phyloP scores from a whole-genome alignment of 2,329 filamentous ascomycete genomes.

The Penicillium hordei region DNA sequence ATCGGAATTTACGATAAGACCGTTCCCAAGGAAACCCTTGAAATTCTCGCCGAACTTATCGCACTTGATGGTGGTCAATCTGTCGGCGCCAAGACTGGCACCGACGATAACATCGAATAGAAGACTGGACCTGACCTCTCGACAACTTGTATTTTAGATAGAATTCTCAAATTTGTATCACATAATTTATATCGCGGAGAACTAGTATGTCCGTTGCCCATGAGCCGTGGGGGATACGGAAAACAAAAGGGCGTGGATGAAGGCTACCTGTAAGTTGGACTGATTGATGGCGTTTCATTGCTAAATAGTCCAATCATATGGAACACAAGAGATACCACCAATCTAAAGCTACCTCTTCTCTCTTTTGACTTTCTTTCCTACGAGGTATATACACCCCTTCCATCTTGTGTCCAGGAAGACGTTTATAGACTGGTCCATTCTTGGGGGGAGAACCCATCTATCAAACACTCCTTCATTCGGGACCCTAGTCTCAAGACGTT shows the following conservation, averaged over 20 bases:
- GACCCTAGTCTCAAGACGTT: background rate
- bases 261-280: background rate
- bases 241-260: background rate
- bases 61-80: conserved; percentile 68
- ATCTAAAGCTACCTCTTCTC: background rate
- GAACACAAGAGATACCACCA: background rate
- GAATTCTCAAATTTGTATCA: conserved; percentile 11
- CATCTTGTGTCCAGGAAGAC: background rate
- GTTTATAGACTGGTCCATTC: background rate
- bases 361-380: background rate
- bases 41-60: conserved; percentile 97
- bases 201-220: background rate
- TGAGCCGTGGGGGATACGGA: background rate
- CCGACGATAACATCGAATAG: conserved; percentile 42
- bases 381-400: background rate
- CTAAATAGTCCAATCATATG: background rate
- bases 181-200: conserved; percentile 9
- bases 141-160: conserved; percentile 15
- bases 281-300: background rate
- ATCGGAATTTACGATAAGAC: conserved; percentile 99
- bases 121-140: background rate
- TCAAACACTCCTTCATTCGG: background rate
- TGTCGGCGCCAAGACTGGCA: conserved; percentile 26
- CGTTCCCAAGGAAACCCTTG: conserved; percentile 93
- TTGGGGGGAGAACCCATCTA: no score